Evolutionary conservation across 176 grass and related monocot species (phyloP).

Genomic region (maize (Zea mays)): DNA sequence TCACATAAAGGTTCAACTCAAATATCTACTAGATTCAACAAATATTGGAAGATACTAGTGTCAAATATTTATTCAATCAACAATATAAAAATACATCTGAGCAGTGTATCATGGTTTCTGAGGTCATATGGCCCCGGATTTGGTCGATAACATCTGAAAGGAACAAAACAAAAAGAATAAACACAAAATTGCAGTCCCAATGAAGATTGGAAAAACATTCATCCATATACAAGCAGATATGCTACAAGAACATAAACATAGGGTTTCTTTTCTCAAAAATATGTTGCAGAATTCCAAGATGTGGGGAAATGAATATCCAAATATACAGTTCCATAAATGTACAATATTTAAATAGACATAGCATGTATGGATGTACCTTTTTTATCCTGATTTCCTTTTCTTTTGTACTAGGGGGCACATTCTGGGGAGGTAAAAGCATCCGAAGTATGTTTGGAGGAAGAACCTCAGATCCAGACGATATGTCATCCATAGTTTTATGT

Average conservation of each 20-base stretch:
- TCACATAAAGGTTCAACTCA: not conserved
- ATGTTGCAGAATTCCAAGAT: not conserved
- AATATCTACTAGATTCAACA: not conserved
- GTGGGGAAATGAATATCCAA: not conserved
- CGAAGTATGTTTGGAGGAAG: constrained; percentile 47
- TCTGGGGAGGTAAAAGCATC: constrained; percentile 64
- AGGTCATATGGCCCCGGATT: not conserved
- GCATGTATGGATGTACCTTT: constrained; percentile 32
- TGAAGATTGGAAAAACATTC: not conserved
- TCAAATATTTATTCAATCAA: not conserved
- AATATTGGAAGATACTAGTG: not conserved
- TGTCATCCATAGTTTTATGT: constrained; percentile 28
- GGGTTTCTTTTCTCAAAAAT: not conserved
- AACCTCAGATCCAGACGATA: constrained; percentile 24
- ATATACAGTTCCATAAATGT: not conserved
- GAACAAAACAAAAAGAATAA: not conserved
- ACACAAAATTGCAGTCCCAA: not conserved
- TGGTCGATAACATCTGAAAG: constrained; percentile 7
- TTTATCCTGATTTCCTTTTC: constrained; percentile 34
- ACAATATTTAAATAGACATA: not conserved
- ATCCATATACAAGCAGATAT: not conserved
- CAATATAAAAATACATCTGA: not conserved
- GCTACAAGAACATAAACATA: not conserved
- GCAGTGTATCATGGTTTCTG: not conserved
- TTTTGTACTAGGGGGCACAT: constrained; percentile 33